Percentiles rank a stretch among this genome's conserved stretches.
phyloP scores from a whole-genome alignment of 2,329 filamentous ascomycete genomes.

The Sarocladiaceae sp. region DNA sequence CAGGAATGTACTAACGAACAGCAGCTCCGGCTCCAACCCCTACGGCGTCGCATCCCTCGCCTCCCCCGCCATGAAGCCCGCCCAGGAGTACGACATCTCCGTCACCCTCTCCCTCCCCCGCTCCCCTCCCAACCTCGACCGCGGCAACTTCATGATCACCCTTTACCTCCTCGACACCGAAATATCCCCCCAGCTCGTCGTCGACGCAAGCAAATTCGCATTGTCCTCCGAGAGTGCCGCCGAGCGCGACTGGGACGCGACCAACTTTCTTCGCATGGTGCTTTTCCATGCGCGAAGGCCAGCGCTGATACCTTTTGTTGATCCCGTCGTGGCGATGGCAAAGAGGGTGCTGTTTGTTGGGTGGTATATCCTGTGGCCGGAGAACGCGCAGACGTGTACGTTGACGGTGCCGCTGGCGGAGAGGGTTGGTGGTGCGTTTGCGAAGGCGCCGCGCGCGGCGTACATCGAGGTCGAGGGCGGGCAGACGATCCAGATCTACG shows the following conservation, averaged over 20 bases:
- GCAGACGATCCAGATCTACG: constrained; percentile 70
- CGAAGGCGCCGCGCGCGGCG: constrained; percentile 33
- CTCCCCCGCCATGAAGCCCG: constrained; percentile 51
- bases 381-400: constrained; percentile 46
- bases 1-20: too few species aligned
- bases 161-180: constrained; percentile 57
- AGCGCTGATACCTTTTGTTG: constrained; percentile 73
- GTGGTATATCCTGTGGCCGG: constrained; percentile 62
- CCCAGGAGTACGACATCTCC: constrained; percentile 79
- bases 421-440: constrained; percentile 60
- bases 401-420: constrained; percentile 64
- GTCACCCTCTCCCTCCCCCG: constrained; percentile 71
- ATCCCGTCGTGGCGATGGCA: constrained; percentile 58
- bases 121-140: constrained; percentile 65
- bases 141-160: constrained; percentile 93
- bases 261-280: too few species aligned
- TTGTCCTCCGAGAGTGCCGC: constrained; percentile 22
- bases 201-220: constrained; percentile 23
- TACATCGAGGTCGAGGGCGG: constrained; percentile 63
- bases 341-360: constrained; percentile 58
- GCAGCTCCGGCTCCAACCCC: constrained; percentile 43
- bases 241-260: constrained; percentile 30
- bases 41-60: constrained; percentile 44
- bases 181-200: constrained; percentile 17
- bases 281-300: constrained; percentile 64